Percentiles rank a stretch among this genome's conserved stretches.
Evolutionary conservation across 1,139 yeast genomes (phyloP).

Genomic region (Wickerhamiella infanticola): DNA sequence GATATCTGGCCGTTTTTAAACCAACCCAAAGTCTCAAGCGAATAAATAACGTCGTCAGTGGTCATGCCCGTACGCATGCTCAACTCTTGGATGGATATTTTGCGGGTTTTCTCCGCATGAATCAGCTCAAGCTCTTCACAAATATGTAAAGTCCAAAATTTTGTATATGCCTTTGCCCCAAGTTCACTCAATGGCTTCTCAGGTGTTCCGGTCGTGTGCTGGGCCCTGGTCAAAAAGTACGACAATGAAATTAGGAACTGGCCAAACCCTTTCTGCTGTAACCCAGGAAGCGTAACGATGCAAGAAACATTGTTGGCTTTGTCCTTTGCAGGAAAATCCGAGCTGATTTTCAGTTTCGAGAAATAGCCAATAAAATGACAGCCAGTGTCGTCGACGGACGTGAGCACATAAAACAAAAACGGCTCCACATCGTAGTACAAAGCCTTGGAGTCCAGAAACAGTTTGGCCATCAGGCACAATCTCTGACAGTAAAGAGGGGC

Average conservation of each 20-base stretch:
- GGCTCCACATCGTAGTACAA: conserved; percentile 92
- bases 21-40: conserved; percentile 61
- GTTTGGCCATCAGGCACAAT: conserved; percentile 72
- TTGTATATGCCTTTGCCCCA: conserved; percentile 72
- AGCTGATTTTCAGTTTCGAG: conserved; percentile 54
- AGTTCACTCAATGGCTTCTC: conserved; percentile 85
- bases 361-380: conserved; percentile 88
- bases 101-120: conserved; percentile 12
- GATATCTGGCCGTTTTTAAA: conserved; percentile 28
- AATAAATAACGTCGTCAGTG: conserved; percentile 66
- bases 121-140: conserved; percentile 31
- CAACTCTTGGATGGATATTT: conserved; percentile 40
- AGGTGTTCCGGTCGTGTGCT: conserved; percentile 77
- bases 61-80: conserved; percentile 71
- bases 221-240: conserved; percentile 58
- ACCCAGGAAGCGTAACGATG: conserved; percentile 74
- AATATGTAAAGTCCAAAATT: conserved; percentile 66
- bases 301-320: conserved; percentile 60
- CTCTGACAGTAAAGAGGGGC: conserved; percentile 76
- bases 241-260: conserved; percentile 79
- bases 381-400: conserved; percentile 45
- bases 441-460: conserved; percentile 81
- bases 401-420: conserved; percentile 70
- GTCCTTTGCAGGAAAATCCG: conserved; percentile 5
- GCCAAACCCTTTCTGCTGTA: conserved; percentile 84